Evolutionary conservation across 805 yeast species (phyloP).

Genomic region (Teunomyces barrocoloradensis): DNA sequence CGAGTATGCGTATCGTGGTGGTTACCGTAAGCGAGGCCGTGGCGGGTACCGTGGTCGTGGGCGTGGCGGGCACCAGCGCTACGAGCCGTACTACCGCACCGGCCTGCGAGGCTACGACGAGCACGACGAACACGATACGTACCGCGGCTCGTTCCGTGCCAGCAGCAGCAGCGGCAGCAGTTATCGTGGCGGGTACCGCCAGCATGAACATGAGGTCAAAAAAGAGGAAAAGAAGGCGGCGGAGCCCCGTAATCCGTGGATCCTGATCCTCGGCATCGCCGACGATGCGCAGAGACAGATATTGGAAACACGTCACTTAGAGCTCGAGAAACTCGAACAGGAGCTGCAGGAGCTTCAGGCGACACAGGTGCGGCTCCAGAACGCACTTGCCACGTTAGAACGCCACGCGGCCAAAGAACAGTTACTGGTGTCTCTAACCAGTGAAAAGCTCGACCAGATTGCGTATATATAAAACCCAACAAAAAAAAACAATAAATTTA

Average conservation of each 20-base stretch:
- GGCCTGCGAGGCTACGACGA: not conserved
- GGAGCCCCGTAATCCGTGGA: conserved; percentile 31
- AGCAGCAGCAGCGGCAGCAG: not conserved
- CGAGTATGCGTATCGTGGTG: conserved; percentile 3
- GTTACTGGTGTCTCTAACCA: conserved; percentile 35
- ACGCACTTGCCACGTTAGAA: conserved; percentile 16
- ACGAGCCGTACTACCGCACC: conserved; percentile 3
- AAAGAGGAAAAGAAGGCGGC: conserved; percentile 2
- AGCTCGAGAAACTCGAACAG: conserved; percentile 22
- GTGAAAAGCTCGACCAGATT: conserved; percentile 51
- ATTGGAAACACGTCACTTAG: conserved; percentile 25
- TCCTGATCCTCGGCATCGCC: conserved; percentile 25
- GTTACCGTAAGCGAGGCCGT: conserved; percentile 17
- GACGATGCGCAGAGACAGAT: conserved; percentile 23
- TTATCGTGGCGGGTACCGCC: not conserved
- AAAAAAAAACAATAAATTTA: not conserved
- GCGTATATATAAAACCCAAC: conserved; percentile 28
- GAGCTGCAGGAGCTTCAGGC: conserved; percentile 26
- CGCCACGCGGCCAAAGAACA: conserved; percentile 30
- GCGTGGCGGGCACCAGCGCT: conserved; percentile 9
- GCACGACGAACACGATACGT: not conserved
- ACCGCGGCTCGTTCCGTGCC: not conserved
- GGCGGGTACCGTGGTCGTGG: conserved; percentile 10
- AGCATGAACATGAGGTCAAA: not conserved
- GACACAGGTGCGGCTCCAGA: conserved; percentile 20